Percentiles rank a stretch among this genome's conserved stretches.
Conservation (phyloP, 2,329 filamentous ascomycete genomes). For the Ophiobolus disseminans region DNA sequence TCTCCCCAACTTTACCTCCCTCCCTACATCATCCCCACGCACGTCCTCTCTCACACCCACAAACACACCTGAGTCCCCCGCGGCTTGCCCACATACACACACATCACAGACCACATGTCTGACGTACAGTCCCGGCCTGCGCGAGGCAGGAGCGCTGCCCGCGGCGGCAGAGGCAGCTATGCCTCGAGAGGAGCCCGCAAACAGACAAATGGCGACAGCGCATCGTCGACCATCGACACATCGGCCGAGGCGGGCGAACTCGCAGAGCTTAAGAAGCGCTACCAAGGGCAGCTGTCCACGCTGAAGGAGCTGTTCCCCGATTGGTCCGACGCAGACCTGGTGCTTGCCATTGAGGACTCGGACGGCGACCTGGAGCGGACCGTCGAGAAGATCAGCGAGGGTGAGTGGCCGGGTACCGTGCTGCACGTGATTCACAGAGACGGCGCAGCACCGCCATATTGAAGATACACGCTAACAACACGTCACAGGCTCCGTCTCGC, state of each 20-base stretch:
- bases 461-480: background rate
- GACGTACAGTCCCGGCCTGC: slow-evolving; percentile 87
- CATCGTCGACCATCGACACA: slow-evolving; percentile 65
- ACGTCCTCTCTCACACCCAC: slow-evolving; percentile 34
- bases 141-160: slow-evolving; percentile 88
- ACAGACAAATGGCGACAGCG: slow-evolving; percentile 75
- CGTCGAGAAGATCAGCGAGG: slow-evolving; percentile 80
- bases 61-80: slow-evolving; percentile 30
- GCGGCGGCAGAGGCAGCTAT: slow-evolving; percentile 79
- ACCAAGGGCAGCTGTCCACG: slow-evolving; percentile 76
- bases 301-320: slow-evolving; percentile 94
- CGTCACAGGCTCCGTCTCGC: slow-evolving; percentile 72
- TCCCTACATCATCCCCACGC: slow-evolving; percentile 42
- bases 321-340: slow-evolving; percentile 94
- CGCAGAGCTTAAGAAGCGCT: slow-evolving; percentile 89
- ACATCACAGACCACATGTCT: slow-evolving; percentile 74
- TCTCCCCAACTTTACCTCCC: slow-evolving; percentile 39
- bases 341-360: slow-evolving; percentile 90
- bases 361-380: slow-evolving; percentile 76
- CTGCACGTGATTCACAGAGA: background rate
- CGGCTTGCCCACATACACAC: slow-evolving; percentile 47
- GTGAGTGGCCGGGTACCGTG: slow-evolving; percentile 55
- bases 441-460: slow-evolving; percentile 1
- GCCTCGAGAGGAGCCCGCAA: slow-evolving; percentile 60
- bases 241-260: slow-evolving; percentile 87